Conservation (phyloP, 179 eudicot genomes). For the Beta lomatogona region DNA sequence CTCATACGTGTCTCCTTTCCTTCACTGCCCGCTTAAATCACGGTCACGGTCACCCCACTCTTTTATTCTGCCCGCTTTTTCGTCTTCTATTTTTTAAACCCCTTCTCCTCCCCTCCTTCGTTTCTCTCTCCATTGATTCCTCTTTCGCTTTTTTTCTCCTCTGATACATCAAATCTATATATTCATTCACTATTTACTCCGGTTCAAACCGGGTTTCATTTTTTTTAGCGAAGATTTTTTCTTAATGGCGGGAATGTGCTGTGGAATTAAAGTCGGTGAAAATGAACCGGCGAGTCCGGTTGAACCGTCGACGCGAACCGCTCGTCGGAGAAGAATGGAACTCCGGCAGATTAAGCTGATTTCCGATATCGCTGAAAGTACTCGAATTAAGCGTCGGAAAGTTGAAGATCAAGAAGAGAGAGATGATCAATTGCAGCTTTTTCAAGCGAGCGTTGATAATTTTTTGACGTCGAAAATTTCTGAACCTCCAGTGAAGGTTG, state of each 20-base stretch:
- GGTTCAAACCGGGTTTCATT: not conserved
- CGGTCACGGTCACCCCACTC: slow-evolving; percentile 13
- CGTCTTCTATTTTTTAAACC: not conserved
- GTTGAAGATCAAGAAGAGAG: not conserved
- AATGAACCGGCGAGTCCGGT: slow-evolving; percentile 39
- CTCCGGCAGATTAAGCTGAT: slow-evolving; percentile 41
- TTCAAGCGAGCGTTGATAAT: not conserved
- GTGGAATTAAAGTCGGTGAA: slow-evolving; percentile 42
- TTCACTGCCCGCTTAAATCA: slow-evolving; percentile 25
- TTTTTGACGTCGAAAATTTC: not conserved
- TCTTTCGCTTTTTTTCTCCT: no score
- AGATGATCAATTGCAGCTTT: not conserved
- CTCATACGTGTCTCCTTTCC: slow-evolving; percentile 25
- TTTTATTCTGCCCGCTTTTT: no score
- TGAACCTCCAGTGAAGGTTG: not conserved
- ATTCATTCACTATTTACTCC: not conserved
- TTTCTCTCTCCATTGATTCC: not conserved
- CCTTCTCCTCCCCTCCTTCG: slow-evolving; percentile 3
- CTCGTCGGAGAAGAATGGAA: slow-evolving; percentile 54
- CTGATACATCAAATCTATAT: no score
- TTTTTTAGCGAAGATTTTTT: not conserved
- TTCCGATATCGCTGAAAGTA: slow-evolving; percentile 24
- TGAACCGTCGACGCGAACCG: slow-evolving; percentile 35
- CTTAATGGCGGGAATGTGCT: slow-evolving; percentile 51
- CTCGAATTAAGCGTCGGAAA: slow-evolving; percentile 37